A percentile compares a stretch with the other conserved stretches of the same genome.
Conservation (phyloP, 2,329 filamentous ascomycete species). For the Seiridium cupressi region DNA sequence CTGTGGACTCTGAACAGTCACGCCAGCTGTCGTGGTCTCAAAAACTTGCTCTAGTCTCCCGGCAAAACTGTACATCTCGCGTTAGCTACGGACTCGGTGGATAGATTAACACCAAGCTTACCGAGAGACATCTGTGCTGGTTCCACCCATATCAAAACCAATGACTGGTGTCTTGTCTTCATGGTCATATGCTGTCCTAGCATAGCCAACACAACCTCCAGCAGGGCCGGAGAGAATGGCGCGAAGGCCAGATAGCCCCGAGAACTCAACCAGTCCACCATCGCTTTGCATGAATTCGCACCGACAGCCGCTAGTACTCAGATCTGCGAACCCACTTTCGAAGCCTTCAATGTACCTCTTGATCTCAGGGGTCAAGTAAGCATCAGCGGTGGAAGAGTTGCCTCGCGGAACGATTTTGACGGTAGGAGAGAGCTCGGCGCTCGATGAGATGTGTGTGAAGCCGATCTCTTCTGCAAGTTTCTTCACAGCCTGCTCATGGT, state of each 20-base stretch:
- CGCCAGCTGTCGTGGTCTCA: constrained; percentile 76
- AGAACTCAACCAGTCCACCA: constrained; percentile 55
- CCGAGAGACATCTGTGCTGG: constrained; percentile 70
- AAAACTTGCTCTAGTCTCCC: constrained; percentile 49
- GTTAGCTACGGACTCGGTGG: too few relatives aligned
- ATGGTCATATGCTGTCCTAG: constrained; percentile 68
- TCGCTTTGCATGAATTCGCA: constrained; percentile 41
- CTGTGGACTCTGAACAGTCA: constrained; percentile 76
- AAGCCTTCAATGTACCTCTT: constrained; percentile 69
- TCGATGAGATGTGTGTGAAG: constrained; percentile 66
- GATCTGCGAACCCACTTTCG: constrained; percentile 62
- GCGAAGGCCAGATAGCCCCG: constrained; percentile 65
- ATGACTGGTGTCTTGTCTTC: constrained; percentile 69
- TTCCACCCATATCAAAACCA: constrained; percentile 74
- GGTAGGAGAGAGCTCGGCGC: constrained; percentile 70
- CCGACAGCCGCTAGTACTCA: constrained; percentile 51
- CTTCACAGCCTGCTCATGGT: constrained; percentile 14
- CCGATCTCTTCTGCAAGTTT: constrained; percentile 50
- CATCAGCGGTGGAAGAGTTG: constrained; percentile 71
- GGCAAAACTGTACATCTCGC: constrained; percentile 20
- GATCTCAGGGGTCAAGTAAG: constrained; percentile 71
- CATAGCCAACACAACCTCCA: constrained; percentile 74
- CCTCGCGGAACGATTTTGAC: constrained; percentile 71
- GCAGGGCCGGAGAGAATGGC: constrained; percentile 69
- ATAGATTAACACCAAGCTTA: constrained; percentile 26